These are phyloP conservation scores for Hymenoscyphus linearis DNA, from an alignment of 2,329 filamentous ascomycete genomes.

Conservation along the genomic window DNA sequence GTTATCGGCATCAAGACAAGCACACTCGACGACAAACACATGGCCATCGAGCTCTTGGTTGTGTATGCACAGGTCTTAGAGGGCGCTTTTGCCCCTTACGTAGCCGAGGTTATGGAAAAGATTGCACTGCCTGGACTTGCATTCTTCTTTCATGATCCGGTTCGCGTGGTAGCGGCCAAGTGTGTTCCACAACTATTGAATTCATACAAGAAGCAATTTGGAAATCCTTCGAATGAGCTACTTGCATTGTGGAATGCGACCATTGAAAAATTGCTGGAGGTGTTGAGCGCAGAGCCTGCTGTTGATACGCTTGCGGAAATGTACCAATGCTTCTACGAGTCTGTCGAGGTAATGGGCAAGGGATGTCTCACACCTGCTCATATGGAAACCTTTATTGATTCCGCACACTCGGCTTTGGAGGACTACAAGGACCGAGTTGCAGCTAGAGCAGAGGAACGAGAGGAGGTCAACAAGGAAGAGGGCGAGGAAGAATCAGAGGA, in stretches of 20 bases:
- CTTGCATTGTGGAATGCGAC: constrained; percentile 79
- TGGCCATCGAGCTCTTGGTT: constrained; percentile 97
- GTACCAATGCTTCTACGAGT: constrained; percentile 99
- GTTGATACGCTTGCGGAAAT: constrained; percentile 97
- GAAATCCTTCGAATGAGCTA: constrained; percentile 72
- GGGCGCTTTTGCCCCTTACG: constrained; percentile 84
- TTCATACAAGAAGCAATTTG: constrained; percentile 89
- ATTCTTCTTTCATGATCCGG: constrained; percentile 99
- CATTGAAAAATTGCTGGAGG: constrained; percentile 86
- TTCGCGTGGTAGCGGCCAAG: constrained; percentile 90
- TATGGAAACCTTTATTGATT: constrained; percentile 83
- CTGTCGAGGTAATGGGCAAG: constrained; percentile 86
- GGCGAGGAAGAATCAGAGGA: constrained; percentile 88
- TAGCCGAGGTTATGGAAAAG: constrained; percentile 90
- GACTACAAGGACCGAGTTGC: constrained; percentile 89
- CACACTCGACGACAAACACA: constrained; percentile 96
- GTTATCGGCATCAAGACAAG: constrained; percentile 98
- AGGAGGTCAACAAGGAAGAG: constrained; percentile 68
- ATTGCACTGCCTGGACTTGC: constrained; percentile 89
- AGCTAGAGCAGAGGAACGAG: constrained; percentile 76
- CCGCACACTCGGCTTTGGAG: constrained; percentile 77
- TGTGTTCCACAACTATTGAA: constrained; percentile 89
- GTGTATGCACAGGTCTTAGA: constrained; percentile 97
- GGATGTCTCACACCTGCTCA: constrained; percentile 72
- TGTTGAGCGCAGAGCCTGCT: constrained; percentile 86